A percentile compares a stretch with the other conserved stretches of the same genome.
These are phyloP conservation scores for Didymella segeticola DNA, from an alignment of 2,329 filamentous ascomycete genomes.

Conservation along the genomic window DNA sequence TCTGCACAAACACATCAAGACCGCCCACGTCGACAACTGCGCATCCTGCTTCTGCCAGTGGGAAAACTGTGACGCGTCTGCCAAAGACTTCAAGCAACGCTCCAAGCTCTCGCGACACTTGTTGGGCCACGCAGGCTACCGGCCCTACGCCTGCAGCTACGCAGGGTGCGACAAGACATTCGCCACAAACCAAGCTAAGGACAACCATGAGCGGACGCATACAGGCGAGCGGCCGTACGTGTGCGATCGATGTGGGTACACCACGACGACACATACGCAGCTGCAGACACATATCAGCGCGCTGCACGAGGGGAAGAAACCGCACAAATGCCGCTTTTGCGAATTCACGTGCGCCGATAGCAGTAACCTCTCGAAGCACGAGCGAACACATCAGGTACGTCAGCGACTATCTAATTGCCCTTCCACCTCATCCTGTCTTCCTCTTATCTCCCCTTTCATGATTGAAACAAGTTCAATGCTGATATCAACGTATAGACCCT, in stretches of 20 bases:
- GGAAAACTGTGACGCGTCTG: constrained; percentile 42
- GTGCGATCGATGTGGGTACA: constrained; percentile 47
- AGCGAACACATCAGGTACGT: constrained; percentile 45
- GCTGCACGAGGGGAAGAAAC: constrained; percentile 46
- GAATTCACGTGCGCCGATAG: constrained; percentile 48
- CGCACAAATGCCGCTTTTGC: constrained; percentile 48
- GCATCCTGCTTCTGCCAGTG: constrained; percentile 46
- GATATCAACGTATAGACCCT: constrained; percentile 32
- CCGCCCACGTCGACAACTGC: constrained; percentile 45
- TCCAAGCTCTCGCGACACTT: constrained; percentile 49
- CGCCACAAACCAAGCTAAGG: constrained; percentile 50
- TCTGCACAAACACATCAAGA: constrained; percentile 47
- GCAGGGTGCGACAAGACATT: constrained; percentile 47
- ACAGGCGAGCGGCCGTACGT: constrained; percentile 47
- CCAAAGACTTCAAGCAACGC: constrained; percentile 50
- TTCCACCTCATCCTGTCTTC: neutral
- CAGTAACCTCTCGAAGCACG: constrained; percentile 48
- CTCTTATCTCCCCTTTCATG: neutral
- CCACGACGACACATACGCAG: constrained; percentile 50
- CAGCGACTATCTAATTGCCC: too few species aligned
- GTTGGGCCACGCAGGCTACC: constrained; percentile 47
- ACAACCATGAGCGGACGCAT: constrained; percentile 50
- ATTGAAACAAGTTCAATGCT: neutral
- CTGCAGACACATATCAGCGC: constrained; percentile 48
- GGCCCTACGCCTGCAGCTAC: constrained; percentile 47